Evolutionary conservation across 805 yeast species (phyloP), one percentile per base, ranked within the genome.

Genomic region (Grigorovia yakushimaensis): DNA sequence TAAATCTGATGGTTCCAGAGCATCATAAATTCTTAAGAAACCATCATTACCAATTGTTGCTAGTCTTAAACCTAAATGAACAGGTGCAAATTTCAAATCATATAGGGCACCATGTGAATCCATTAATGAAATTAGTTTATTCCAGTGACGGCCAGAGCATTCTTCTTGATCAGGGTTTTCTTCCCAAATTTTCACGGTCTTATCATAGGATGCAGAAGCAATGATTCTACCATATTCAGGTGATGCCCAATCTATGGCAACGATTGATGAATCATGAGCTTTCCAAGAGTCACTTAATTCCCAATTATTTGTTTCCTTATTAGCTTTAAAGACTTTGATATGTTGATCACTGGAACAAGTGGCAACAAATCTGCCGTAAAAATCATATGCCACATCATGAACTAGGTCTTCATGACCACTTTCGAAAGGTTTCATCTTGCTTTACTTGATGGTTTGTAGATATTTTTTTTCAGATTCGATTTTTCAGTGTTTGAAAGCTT

Each of bases 301-400:
- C 98, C 98, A 93, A 18, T 79, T 74, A 18, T 47, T 48, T 1
- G 82, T 73, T 23, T 74, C 68, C 15, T 79, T 66, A 55, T 82
- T 85, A 33, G 84, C 69, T 60, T 86, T 91, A 62, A 88, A 93
- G 30, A 93, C 89, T 59, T 88, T 87, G 51, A 93, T 77, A 59
- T 87, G 95, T 58, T 89, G 96, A 66, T 93, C 98, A 0, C 95
- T 86, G 4, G 96, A 87, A 50, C 95, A 89, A 0, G 97, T 91
- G 2, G 98, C 98, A 48, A 93, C 72, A 51, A 88, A 86, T 47
- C 81, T 79, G 1, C 98, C 98, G 61, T 91, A 91, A 66, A 84
- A 91, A 65, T 93, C 96, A 65, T 89, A 93, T 19, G 87, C 81
- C 21, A 89, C 79, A 58, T 89, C 96, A 55, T 89, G 94, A 41